Base-by-base conservation (phyloP, 2,329 filamentous ascomycete species). In the Talaromyces sp. region DNA sequence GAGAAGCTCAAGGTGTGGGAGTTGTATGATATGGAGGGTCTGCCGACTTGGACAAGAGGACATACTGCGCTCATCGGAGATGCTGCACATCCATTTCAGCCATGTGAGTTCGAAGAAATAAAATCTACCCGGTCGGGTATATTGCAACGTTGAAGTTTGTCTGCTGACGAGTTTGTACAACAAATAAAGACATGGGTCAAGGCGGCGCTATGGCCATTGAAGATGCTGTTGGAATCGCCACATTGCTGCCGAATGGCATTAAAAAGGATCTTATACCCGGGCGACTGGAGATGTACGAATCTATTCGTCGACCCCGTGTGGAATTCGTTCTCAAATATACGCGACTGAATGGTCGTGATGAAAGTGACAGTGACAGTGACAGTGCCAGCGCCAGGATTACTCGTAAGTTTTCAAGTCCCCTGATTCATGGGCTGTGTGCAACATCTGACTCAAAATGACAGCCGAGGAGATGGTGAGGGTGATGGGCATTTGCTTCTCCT, bases 71-170 rank as follows among this genome's bases (percentile, higher is more conserved):
- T 88, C 0, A 68, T 89, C 0, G 86, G 86, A 0, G 86, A 89
- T 63, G 83, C 86, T 0, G 86, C 85, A 0, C 86, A 89, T 64
- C 85, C 86, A 0, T 87, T 88, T 57, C 75, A 85, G 0, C 86
- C 85, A 41, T 65, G 65, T 67, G 47, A 47, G 53, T 10, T 33
- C 13, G 10, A 11, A 10, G 27, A 13, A 13, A 45, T 46, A 11
- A 1, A 2, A 13, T 9, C 1, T 8, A 19, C 7, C 11, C 3
- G 27, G 13, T 7, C 4, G 14, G 3, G 20, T 7, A 35, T 3
- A 40, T 14, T 22, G 14, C 9, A 10, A 29, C 13, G 40, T 27
- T 27, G 24, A 27, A 9, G 4, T 5, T 27, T 9, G 9, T 9
- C 9, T 27, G 9, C 24, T 20, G 22, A 30, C 40, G n/a, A 42